A percentile compares a stretch with the other conserved stretches of the same genome.
These are phyloP conservation scores for Penicillium digitatum DNA, from an alignment of 2,329 filamentous ascomycete species.

Conservation along the genomic window DNA sequence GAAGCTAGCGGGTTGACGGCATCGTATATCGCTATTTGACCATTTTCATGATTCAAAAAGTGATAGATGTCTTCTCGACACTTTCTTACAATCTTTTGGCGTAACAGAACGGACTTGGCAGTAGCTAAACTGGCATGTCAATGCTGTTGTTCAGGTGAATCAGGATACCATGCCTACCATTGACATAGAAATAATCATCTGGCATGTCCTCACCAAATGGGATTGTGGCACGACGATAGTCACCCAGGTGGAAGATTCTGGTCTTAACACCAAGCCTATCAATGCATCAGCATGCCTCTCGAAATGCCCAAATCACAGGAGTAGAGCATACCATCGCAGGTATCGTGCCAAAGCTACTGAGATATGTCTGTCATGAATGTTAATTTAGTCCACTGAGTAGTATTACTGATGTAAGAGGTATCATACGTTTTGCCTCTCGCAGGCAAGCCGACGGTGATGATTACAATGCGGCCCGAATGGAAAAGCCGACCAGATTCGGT, in stretches of 20 bases:
- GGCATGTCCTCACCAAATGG: conserved; percentile 79
- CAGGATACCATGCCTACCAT: conserved; percentile 50
- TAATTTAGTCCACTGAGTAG: conserved; percentile 2
- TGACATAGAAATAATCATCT: conserved; percentile 96
- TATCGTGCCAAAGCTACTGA: conserved; percentile 94
- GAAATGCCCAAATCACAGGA: neutral
- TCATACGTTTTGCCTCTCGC: conserved; percentile 88
- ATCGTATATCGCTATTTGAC: conserved; percentile 97
- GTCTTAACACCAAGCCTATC: conserved; percentile 90
- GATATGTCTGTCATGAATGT: conserved; percentile 62
- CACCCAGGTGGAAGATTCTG: conserved; percentile 92
- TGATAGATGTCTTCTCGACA: conserved; percentile 96
- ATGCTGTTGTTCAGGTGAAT: conserved; percentile 1
- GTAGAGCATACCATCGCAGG: conserved; percentile 66
- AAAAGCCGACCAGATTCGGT: conserved; percentile 96
- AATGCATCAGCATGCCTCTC: conserved; percentile 9
- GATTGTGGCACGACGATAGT: conserved; percentile 89
- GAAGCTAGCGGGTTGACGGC: conserved; percentile 88
- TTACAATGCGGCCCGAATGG: conserved; percentile 93
- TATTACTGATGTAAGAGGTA: neutral
- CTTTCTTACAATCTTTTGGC: conserved; percentile 96
- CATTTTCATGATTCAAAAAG: conserved; percentile 95
- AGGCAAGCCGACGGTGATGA: conserved; percentile 92
- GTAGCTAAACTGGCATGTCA: conserved; percentile 52
- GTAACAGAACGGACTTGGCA: conserved; percentile 82